Base-by-base conservation (phyloP, 495 filamentous ascomycete genomes). In the Aspergillus conjunctus region DNA sequence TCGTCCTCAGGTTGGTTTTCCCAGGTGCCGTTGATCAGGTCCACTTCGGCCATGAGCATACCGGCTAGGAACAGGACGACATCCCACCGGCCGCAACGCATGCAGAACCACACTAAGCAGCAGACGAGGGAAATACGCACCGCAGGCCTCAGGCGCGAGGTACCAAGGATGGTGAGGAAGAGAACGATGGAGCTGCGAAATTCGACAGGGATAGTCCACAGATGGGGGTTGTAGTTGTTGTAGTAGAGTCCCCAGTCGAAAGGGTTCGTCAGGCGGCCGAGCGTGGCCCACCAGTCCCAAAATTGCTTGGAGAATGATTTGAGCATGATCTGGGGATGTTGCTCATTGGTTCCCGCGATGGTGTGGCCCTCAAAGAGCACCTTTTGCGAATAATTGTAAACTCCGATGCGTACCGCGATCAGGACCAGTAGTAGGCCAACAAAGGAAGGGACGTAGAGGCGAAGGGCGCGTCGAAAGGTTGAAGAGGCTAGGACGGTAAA, bases 161-260 rank as follows among this genome's bases (percentile, higher is more conserved):
- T 75, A 9, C 79, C 87, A 4, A 88, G 60, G 30, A 85, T 76
- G 1, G 78, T 77, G 48, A 88, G 65, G 69, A 90, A 90, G 4
- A 90, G 76, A 49, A 88, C 73, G 61, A 90, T 81, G 9, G 85
- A 87, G 59, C 81, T 81, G 52, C 84, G 77, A 61, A 88, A 88
- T 66, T 90, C 87, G 26, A 89, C 80, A 0, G 87, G 87, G n/a
- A 90, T 88, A 22, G 87, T 90, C 87, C 87, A 90, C 0, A 89
- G 73, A 60, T 88, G 86, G 6, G 85, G 81, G 53, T 90, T 87
- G 64, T 89, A 87, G 26, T 82, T 77, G 46, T 79, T 77, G 67
- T 85, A 80, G 54, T 79, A 81, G 0, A 76, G 60, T 18, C 76
- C 75, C 81, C 83, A 85, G 22, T 78, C 71, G 73, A 83, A 86